Evolutionary conservation across 2,329 filamentous ascomycete species (phyloP), one percentile per base, ranked within the genome.

Genomic region (Chaetomiaceae sp.): DNA sequence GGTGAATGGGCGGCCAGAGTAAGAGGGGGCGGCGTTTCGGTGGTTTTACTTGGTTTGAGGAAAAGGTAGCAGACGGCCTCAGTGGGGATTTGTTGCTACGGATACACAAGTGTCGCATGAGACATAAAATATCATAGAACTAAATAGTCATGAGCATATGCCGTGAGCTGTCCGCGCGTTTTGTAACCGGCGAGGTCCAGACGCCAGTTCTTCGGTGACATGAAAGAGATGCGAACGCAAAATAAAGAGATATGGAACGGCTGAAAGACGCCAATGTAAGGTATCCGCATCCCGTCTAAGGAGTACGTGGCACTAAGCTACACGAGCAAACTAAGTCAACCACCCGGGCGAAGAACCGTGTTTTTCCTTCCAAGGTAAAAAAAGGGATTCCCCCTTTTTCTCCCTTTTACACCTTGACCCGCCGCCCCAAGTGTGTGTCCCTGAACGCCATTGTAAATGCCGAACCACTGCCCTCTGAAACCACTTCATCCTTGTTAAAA

Each of bases 381-480:
- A 43, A 29, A 16, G 27, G 23, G 16, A 9, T 1, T 18, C 7
- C 18, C 18, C n/a, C 16, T 13, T 29, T n/a, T 46, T 44, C 27
- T 13, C n/a, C n/a, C 21, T n/a, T 34, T 27, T 33, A 7, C 47
- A 27, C 38, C 36, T 38, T 34, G 50, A 55, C 44, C 55, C 50
- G 49, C 48, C 51, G 33, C 36, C 51, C 45, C 38, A 42, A 41
- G 11, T 29, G 44, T 21, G 32, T 44, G 44, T 54, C 50, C 57
- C 49, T 43, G 48, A 58, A 58, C 56, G 56, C 56, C 56, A 56
- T 52, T 41, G 51, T 16, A 56, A 58, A 58, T 58, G 53, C 56
- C 56, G 48, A 54, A 52, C 41, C 46, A 48, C 41, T 47, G 51
- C 43, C 49, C 25, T 7, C 50, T n/a, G n/a, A 48, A 27, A 29